Evolutionary conservation across 2,329 filamentous ascomycete species (phyloP).

Genomic region (Didymella pomorum): DNA sequence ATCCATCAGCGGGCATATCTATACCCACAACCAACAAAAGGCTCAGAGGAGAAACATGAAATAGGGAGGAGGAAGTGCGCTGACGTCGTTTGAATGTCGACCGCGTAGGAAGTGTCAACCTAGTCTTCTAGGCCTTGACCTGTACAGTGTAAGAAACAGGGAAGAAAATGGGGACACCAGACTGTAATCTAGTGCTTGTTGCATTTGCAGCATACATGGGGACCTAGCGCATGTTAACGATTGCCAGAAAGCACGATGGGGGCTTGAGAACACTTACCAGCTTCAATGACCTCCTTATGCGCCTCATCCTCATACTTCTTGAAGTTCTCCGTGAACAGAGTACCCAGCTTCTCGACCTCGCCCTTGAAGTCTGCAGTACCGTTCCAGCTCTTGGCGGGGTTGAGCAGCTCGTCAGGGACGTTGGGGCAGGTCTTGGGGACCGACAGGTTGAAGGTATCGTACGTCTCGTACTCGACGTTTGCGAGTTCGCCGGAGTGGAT

Average conservation of each 20-base stretch:
- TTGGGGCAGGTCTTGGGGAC: conserved; percentile 92
- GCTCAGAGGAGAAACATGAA: conserved; percentile 6
- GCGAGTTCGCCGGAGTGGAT: conserved; percentile 97
- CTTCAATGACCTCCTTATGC: not conserved
- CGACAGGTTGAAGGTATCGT: conserved; percentile 94
- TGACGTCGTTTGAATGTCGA: conserved; percentile 25
- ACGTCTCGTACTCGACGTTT: conserved; percentile 90
- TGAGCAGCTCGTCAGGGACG: conserved; percentile 90
- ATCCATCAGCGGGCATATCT: conserved; percentile 21
- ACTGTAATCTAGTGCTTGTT: conserved; percentile 42
- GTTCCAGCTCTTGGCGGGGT: conserved; percentile 93
- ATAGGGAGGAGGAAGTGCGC: conserved; percentile 6
- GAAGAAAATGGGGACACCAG: conserved; percentile 7
- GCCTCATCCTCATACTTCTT: conserved; percentile 77
- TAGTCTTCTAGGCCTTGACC: conserved; percentile 6
- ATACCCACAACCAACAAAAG: conserved; percentile 25
- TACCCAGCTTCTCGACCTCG: conserved; percentile 90
- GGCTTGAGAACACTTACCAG: not conserved
- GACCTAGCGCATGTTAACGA: not conserved
- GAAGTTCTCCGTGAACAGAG: conserved; percentile 96
- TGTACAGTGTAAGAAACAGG: conserved; percentile 7
- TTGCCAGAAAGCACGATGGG: no score
- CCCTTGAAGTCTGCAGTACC: conserved; percentile 80
- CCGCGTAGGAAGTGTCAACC: conserved; percentile 10
- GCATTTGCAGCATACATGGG: conserved; percentile 48